phyloP scores from a whole-genome alignment of 148 eudicot species.

The Camellia granthamiana region DNA sequence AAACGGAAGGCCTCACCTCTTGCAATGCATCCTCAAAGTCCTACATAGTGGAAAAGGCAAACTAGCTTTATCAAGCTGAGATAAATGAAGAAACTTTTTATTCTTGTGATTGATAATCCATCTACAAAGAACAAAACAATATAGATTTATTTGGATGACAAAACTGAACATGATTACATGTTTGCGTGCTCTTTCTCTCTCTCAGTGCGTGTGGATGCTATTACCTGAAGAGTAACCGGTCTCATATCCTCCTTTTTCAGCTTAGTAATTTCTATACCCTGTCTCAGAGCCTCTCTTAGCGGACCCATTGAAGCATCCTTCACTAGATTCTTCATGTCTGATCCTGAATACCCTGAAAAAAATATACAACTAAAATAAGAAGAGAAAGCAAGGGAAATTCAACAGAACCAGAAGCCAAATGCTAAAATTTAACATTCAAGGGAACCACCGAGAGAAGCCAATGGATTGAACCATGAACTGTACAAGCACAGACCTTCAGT shows the following conservation, averaged over 20 bases:
- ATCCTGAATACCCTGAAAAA: slow-evolving; percentile 87
- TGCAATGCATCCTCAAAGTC: slow-evolving; percentile 85
- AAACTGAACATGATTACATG: not conserved
- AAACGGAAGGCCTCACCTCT: slow-evolving; percentile 95
- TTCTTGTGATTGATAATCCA: not conserved
- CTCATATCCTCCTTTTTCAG: slow-evolving; percentile 96
- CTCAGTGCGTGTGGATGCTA: not conserved
- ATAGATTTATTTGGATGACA: not conserved
- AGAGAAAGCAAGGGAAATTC: not conserved
- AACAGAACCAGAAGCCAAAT: slow-evolving; percentile 1
- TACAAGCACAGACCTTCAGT: slow-evolving; percentile 66
- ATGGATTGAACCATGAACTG: slow-evolving; percentile 6
- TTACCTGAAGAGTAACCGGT: slow-evolving; percentile 75
- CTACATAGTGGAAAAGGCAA: slow-evolving; percentile 30
- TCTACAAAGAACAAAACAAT: not conserved
- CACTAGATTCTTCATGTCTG: slow-evolving; percentile 97
- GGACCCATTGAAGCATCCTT: slow-evolving; percentile 99
- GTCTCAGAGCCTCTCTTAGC: slow-evolving; percentile 82
- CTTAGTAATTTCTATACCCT: slow-evolving; percentile 71
- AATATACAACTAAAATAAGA: not conserved
- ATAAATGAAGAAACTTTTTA: not conserved
- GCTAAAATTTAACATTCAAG: not conserved
- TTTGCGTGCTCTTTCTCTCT: not conserved
- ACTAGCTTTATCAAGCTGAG: not conserved
- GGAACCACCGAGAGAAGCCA: slow-evolving; percentile 5